Evolutionary conservation across 768 basidiomycete genomes (phyloP), one percentile per base, ranked within the genome.

Genomic region (Lentinula sp.): DNA sequence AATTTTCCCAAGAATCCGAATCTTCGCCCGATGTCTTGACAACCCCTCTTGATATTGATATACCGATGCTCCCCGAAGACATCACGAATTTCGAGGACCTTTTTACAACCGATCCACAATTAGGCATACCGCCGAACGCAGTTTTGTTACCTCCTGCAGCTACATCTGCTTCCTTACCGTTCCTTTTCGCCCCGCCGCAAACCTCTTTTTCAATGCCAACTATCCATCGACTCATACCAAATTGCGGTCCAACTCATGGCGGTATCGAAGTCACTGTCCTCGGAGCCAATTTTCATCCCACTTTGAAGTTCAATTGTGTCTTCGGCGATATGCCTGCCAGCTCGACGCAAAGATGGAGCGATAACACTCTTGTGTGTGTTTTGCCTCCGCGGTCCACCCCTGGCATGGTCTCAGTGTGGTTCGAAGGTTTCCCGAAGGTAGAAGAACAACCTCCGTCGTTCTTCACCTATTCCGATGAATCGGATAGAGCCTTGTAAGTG

Each of bases 181-280:
- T 66, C 80, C 85, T 7, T 83, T 81, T 70, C 75, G 88, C 74
- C 86, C 87, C 69, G 86, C 87, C 67, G 80, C 84, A 60, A 72
- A 81, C 39, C 21, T 76, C 81, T 62, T 69, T 81, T 62, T 84
- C 82, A 57, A 73, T 82, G 42, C 91, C 92, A 11, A 88, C 80
- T 50, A 94, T 95, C 60, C 91, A 93, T 67, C 85, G 91, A 5
- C 82, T 95, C 43, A 93, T 95, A 64, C 93, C 93, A 1, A 84
- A 86, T 58, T 80, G 82, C 62, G 93, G 95, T 11, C 93, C 94
- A 9, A 94, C 91, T 21, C 85, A 88, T 62, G 95, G 95, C 35
- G 96, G 96, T 1, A 94, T 93, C 65, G 94, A 97, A 73, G 89
- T 99, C 37, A 98, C 96, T 1, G 77, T 99, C 16, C 82, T 97